phyloP scores from a whole-genome alignment of 306 rosid species.

The Malus domestica region ASM211411v1 NC_041804.1:3144501-3145000 shows the following conservation, averaged over 20 bases:
- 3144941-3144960: conserved; percentile 42
- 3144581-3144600: conserved; percentile 30
- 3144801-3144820: conserved; percentile 37
- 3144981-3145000: conserved; percentile 15
- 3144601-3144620: conserved; percentile 38
- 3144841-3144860: conserved; percentile 88
- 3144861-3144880: conserved; percentile 93
- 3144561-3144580: conserved; percentile 48
- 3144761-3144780: conserved; percentile 15
- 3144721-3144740: conserved; percentile 18
- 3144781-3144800: conserved; percentile 32
- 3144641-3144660: background rate
- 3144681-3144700: conserved; percentile 3
- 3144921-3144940: conserved; percentile 45
- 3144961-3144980: conserved; percentile 17
- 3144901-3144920: conserved; percentile 79
- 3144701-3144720: conserved; percentile 37
- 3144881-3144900: conserved; percentile 86
- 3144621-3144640: background rate
- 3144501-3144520: conserved; percentile 57
- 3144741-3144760: conserved; percentile 17
- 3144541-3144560: conserved; percentile 69
- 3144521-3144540: conserved; percentile 67
- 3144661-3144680: background rate
- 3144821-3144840: conserved; percentile 47